phyloP scores from a whole-genome alignment of 2,329 filamentous ascomycete genomes.

The Colletotrichum sojae region DNA sequence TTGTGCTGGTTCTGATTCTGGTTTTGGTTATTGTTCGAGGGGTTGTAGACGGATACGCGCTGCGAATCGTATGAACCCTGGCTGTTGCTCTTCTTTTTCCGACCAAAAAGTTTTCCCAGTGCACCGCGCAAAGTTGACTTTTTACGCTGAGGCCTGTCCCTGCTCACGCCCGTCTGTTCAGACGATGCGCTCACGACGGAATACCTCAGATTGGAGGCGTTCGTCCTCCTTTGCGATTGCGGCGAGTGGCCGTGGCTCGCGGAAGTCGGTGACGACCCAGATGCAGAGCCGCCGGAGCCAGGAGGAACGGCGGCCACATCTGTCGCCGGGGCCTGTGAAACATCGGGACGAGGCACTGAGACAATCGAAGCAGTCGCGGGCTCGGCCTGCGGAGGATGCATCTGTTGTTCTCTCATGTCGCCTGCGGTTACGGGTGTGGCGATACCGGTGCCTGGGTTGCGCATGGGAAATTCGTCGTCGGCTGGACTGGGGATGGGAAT shows the following conservation, averaged over 20 bases:
- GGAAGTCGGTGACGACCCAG: slow-evolving; percentile 35
- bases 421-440: slow-evolving; percentile 49
- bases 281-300: slow-evolving; percentile 24
- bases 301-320: slow-evolving; percentile 30
- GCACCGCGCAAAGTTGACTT: slow-evolving; percentile 71
- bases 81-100: slow-evolving; percentile 65
- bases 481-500: slow-evolving; percentile 66
- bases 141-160: slow-evolving; percentile 63
- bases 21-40: slow-evolving; percentile 39
- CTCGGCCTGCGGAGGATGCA: slow-evolving; percentile 37
- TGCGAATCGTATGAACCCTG: slow-evolving; percentile 48
- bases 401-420: slow-evolving; percentile 42
- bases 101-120: slow-evolving; percentile 71
- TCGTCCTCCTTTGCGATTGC: slow-evolving; percentile 52
- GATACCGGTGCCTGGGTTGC: slow-evolving; percentile 56
- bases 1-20: slow-evolving; percentile 65
- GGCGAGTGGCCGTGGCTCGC: slow-evolving; percentile 36
- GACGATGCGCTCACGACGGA: slow-evolving; percentile 63
- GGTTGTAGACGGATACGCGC: slow-evolving; percentile 45
- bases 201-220: slow-evolving; percentile 59
- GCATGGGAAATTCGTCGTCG: slow-evolving; percentile 69
- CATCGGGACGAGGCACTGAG: slow-evolving; percentile 28
- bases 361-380: slow-evolving; percentile 19
- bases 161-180: slow-evolving; percentile 49
- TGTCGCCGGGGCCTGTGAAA: slow-evolving; percentile 23